phyloP scores from a whole-genome alignment of 768 basidiomycete species.

The Trametes gibbosa region DNA sequence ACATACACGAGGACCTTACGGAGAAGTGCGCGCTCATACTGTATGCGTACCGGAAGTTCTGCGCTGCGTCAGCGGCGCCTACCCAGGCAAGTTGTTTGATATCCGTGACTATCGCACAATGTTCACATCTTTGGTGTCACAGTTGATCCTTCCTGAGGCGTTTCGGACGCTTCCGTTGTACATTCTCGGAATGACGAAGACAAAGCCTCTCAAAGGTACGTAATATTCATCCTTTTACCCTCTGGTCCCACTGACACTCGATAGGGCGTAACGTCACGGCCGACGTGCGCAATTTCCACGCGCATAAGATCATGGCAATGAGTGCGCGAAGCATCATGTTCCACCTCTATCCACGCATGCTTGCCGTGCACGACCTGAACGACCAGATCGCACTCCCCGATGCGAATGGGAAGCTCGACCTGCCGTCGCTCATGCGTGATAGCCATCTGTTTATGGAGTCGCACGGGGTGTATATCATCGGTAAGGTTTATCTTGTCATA shows the following conservation, averaged over 20 bases:
- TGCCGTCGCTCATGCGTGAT: conserved; percentile 78
- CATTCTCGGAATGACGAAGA: conserved; percentile 78
- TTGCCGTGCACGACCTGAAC: conserved; percentile 85
- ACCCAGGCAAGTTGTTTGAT: conserved; percentile 59
- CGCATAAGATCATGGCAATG: conserved; percentile 71
- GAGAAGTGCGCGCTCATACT: conserved; percentile 81
- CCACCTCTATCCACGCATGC: conserved; percentile 82
- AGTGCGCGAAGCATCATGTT: conserved; percentile 68
- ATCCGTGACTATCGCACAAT: background rate
- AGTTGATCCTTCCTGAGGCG: conserved; percentile 95
- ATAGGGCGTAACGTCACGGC: conserved; percentile 83
- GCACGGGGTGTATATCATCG: conserved; percentile 89
- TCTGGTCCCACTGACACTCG: background rate
- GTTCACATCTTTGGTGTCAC: background rate
- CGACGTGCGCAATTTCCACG: conserved; percentile 89
- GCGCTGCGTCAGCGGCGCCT: conserved; percentile 71
- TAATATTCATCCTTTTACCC: conserved; percentile 1
- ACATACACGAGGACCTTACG: conserved; percentile 83
- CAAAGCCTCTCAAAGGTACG: conserved; percentile 89
- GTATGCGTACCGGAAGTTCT: conserved; percentile 84
- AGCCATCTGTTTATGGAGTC: conserved; percentile 87
- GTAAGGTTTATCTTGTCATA: conserved; percentile 39
- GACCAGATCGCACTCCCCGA: conserved; percentile 70
- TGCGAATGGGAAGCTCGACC: conserved; percentile 52
- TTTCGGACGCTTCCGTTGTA: conserved; percentile 85